Evolutionary conservation across 257 asterid genomes (phyloP).

Genomic region (Linderniella brevidens): DNA sequence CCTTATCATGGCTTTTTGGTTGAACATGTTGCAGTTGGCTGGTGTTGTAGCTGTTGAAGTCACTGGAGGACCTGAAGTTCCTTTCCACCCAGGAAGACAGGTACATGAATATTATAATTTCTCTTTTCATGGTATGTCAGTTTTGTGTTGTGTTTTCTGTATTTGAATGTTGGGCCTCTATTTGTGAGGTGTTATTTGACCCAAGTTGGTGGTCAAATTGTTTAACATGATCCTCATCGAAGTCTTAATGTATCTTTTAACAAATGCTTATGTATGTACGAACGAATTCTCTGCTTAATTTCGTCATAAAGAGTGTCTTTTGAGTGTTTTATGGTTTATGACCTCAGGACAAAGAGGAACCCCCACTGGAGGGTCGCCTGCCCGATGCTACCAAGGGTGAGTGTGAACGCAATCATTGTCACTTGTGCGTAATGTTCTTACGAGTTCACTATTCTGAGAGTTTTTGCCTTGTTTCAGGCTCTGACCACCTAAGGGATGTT

Average conservation of each 20-base stretch:
- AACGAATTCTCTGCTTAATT: no score
- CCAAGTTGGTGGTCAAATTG: no score
- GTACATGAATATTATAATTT: slow-evolving; percentile 17
- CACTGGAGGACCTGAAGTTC: slow-evolving; percentile 95
- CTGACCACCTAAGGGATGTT: slow-evolving; percentile 4
- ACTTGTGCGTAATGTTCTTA: neutral
- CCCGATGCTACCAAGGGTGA: slow-evolving; percentile 82
- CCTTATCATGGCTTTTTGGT: no score
- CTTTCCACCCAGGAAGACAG: slow-evolving; percentile 91
- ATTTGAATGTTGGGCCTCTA: neutral
- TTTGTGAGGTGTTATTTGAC: no score
- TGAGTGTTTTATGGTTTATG: neutral
- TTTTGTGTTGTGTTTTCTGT: neutral
- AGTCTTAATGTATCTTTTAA: no score
- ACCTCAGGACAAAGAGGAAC: slow-evolving; percentile 62
- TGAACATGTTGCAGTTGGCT: slow-evolving; percentile 35
- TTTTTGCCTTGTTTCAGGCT: neutral
- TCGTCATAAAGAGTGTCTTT: no score
- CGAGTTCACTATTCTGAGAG: neutral
- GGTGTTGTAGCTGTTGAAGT: slow-evolving; percentile 94
- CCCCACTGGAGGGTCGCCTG: slow-evolving; percentile 86
- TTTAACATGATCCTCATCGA: no score
- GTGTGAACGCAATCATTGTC: neutral
- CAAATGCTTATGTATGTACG: no score
- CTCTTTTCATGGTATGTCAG: neutral